Percentiles rank a stretch among this genome's conserved stretches.
Conservation (phyloP, 768 basidiomycete genomes). For the Terana coerulea region DNA sequence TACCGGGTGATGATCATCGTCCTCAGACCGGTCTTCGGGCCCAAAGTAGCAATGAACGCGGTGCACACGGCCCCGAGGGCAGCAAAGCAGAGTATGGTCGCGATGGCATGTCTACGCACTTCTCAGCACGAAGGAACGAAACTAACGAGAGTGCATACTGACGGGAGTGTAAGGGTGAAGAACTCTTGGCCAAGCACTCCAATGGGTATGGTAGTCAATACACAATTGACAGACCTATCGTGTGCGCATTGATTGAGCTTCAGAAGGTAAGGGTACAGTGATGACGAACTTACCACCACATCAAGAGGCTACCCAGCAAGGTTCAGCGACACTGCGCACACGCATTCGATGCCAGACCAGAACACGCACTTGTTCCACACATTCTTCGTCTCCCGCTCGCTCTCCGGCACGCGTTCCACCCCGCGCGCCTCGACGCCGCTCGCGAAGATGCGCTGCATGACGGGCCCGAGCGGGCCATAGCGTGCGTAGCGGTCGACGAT, state of each 20-base stretch:
- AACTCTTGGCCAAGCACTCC: conserved; percentile 45
- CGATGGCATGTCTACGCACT: conserved; percentile 36
- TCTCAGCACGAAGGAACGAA: not conserved
- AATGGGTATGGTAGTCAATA: conserved; percentile 42
- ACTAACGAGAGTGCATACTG: conserved; percentile 14
- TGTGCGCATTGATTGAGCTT: not conserved
- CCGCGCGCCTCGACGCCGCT: conserved; percentile 52
- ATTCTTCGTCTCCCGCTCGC: conserved; percentile 41
- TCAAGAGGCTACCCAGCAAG: conserved; percentile 31
- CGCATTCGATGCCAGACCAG: not conserved
- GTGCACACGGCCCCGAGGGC: conserved; percentile 39
- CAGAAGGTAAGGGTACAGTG: no score
- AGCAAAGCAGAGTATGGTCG: conserved; percentile 42
- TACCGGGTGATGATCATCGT: conserved; percentile 52
- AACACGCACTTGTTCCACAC: conserved; percentile 40
- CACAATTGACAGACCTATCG: conserved; percentile 42
- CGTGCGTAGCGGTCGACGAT: conserved; percentile 22
- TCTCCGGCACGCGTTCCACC: conserved; percentile 50
- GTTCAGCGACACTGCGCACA: conserved; percentile 1
- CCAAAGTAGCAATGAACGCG: conserved; percentile 51
- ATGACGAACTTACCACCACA: conserved; percentile 41
- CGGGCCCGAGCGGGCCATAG: conserved; percentile 18
- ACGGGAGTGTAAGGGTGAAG: conserved; percentile 46
- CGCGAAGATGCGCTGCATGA: conserved; percentile 35
- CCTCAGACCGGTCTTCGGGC: conserved; percentile 48